phyloP scores from a whole-genome alignment of 352 stramenopile genomes.

The Globisporangium yorkense region DNA sequence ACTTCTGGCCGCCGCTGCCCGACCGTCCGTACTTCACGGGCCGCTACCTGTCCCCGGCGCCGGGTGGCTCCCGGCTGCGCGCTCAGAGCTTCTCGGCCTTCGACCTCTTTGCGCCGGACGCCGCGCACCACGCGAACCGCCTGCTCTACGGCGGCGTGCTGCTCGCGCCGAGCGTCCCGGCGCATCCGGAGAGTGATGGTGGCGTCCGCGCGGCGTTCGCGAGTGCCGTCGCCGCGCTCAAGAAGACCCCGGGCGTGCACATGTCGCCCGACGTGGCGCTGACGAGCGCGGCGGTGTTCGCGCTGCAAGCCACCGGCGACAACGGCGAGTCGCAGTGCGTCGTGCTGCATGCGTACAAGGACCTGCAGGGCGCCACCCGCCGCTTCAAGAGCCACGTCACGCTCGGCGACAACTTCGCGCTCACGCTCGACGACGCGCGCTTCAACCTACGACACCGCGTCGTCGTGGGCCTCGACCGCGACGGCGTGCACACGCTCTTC shows the following conservation, averaged over 20 bases:
- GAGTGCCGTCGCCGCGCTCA: slow-evolving; percentile 33
- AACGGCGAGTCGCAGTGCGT: slow-evolving; percentile 60
- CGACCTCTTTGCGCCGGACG: slow-evolving; percentile 50
- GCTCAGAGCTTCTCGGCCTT: slow-evolving; percentile 46
- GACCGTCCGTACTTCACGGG: slow-evolving; percentile 44
- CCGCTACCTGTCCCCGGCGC: slow-evolving; percentile 46
- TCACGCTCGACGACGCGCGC: slow-evolving; percentile 55
- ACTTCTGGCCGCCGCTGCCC: slow-evolving; percentile 58
- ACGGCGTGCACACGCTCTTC: slow-evolving; percentile 62
- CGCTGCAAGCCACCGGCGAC: slow-evolving; percentile 56
- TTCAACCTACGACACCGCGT: slow-evolving; percentile 52
- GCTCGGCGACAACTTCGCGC: slow-evolving; percentile 55
- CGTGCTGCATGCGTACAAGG: slow-evolving; percentile 52
- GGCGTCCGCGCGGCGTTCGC: slow-evolving; percentile 41
- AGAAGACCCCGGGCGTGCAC: slow-evolving; percentile 25
- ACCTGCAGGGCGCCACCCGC: slow-evolving; percentile 21
- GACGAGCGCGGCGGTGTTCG: slow-evolving; percentile 25
- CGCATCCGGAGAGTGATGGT: slow-evolving; percentile 21
- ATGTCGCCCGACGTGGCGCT: slow-evolving; percentile 35
- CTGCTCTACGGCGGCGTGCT: slow-evolving; percentile 65
- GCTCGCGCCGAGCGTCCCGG: slow-evolving; percentile 29
- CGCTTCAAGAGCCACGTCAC: slow-evolving; percentile 65
- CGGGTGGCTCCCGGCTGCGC: slow-evolving; percentile 32
- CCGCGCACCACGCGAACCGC: slow-evolving; percentile 14
- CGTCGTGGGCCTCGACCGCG: slow-evolving; percentile 65